These are phyloP conservation scores for Galeopsis tetrahit DNA, from an alignment of 257 asterid genomes.

Conservation along the genomic window DNA sequence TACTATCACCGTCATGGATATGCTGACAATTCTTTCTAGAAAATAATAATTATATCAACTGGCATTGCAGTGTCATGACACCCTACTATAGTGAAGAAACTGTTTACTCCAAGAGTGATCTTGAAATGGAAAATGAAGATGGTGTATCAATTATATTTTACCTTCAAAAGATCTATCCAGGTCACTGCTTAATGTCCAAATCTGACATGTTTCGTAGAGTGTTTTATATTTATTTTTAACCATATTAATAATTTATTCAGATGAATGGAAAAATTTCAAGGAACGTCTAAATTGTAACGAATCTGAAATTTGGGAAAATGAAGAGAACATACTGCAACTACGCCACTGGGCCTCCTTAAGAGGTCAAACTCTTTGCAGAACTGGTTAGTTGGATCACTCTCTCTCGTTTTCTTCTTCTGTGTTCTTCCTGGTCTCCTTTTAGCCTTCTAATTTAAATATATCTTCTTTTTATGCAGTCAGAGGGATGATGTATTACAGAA, in stretches of 20 bases:
- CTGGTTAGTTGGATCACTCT: slow-evolving; percentile 48
- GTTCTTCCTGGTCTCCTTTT: slow-evolving; percentile 22
- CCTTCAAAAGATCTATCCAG: slow-evolving; percentile 85
- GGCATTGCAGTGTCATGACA: slow-evolving; percentile 78
- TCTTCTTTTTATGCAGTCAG: slow-evolving; percentile 56
- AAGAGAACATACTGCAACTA: slow-evolving; percentile 74
- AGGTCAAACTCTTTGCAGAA: slow-evolving; percentile 87
- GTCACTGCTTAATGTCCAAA: slow-evolving; percentile 42
- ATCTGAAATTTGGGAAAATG: slow-evolving; percentile 73
- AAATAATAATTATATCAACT: slow-evolving; percentile 30
- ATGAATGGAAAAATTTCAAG: slow-evolving; percentile 85
- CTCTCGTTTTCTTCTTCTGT: neutral
- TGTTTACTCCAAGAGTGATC: slow-evolving; percentile 77
- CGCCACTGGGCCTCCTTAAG: slow-evolving; percentile 94
- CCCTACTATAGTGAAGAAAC: slow-evolving; percentile 93
- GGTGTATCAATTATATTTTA: slow-evolving; percentile 78
- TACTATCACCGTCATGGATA: slow-evolving; percentile 22
- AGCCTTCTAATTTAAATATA: slow-evolving; percentile 12
- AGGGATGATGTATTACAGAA: slow-evolving; percentile 89
- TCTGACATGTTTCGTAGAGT: slow-evolving; percentile 14
- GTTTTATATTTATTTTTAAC: slow-evolving; percentile 8
- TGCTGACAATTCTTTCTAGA: slow-evolving; percentile 20
- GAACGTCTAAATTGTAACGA: slow-evolving; percentile 78
- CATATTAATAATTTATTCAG: slow-evolving; percentile 41
- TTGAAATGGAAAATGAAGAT: slow-evolving; percentile 87